Evolutionary conservation across 1,139 yeast genomes (phyloP).

Genomic region (Kodamaea anthophila): DNA sequence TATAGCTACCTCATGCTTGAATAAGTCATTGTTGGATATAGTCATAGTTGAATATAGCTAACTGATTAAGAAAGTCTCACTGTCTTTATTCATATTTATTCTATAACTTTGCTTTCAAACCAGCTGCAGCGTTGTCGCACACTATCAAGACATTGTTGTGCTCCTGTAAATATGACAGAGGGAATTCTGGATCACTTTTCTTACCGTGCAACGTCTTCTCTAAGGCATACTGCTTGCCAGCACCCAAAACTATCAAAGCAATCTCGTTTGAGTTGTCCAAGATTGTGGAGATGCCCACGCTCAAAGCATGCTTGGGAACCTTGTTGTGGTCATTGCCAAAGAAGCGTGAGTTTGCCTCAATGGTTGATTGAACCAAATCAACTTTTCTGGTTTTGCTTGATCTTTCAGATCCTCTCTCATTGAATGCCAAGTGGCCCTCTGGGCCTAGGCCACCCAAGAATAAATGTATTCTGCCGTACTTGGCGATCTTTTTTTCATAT

Average conservation of each 20-base stretch:
- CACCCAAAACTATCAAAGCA: conserved; percentile 45
- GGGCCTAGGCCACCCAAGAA: conserved; percentile 62
- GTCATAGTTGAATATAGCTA: too few relatives aligned
- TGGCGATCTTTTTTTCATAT: conserved; percentile 47
- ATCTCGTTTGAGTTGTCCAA: conserved; percentile 53
- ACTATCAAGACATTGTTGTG: conserved; percentile 41
- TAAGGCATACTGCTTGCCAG: conserved; percentile 37
- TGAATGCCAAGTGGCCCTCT: conserved; percentile 61
- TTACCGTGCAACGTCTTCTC: conserved; percentile 36
- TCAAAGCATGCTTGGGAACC: conserved; percentile 50
- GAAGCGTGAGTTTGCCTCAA: conserved; percentile 53
- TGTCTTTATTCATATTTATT: conserved; percentile 6
- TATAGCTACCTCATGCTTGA: too few relatives aligned
- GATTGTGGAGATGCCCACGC: conserved; percentile 60
- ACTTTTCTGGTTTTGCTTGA: conserved; percentile 46
- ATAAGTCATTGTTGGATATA: too few relatives aligned
- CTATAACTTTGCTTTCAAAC: conserved; percentile 29
- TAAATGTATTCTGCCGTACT: conserved; percentile 48
- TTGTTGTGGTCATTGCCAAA: conserved; percentile 41
- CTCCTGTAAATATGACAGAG: conserved; percentile 43
- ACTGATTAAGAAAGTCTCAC: too few relatives aligned
- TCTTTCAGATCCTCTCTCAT: conserved; percentile 52
- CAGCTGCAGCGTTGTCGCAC: conserved; percentile 43
- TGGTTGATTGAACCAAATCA: conserved; percentile 45
- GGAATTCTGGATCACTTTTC: conserved; percentile 32